A percentile compares a stretch with the other conserved stretches of the same genome.
These are phyloP conservation scores for Aspergillus sp. DNA, from an alignment of 2,329 filamentous ascomycete genomes.

Conservation along the genomic window DNA sequence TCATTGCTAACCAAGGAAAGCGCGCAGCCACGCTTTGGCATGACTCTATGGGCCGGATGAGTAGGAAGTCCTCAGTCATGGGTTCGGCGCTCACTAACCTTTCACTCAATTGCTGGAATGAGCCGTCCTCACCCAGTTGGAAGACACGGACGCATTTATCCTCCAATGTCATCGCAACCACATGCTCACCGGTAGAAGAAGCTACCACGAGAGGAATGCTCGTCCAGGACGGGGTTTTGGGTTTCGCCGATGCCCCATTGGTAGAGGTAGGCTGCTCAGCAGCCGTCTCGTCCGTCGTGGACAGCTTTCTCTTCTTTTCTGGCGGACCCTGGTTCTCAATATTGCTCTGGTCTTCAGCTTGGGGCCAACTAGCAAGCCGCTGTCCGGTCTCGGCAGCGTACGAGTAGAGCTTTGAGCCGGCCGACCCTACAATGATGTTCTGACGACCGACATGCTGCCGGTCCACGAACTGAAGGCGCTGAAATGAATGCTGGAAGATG, in stretches of 20 bases:
- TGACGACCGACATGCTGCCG: constrained; percentile 21
- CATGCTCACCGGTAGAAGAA: constrained; percentile 63
- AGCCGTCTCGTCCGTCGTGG: constrained; percentile 24
- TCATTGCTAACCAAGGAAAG: constrained; percentile 69
- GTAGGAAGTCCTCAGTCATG: not conserved
- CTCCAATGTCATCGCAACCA: constrained; percentile 80
- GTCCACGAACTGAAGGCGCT: constrained; percentile 53
- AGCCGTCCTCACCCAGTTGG: constrained; percentile 60
- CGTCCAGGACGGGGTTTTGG: constrained; percentile 41
- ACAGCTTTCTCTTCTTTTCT: constrained; percentile 46
- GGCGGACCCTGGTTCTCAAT: constrained; percentile 37
- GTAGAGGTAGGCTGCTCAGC: constrained; percentile 12
- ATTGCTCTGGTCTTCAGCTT: constrained; percentile 25
- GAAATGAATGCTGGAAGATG: constrained; percentile 57
- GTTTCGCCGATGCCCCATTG: constrained; percentile 19
- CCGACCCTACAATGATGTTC: constrained; percentile 68
- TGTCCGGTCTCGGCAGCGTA: constrained; percentile 61
- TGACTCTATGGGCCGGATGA: constrained; percentile 54
- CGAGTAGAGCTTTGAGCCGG: constrained; percentile 69
- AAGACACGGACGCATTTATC: constrained; percentile 91
- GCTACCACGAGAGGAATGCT: constrained; percentile 69
- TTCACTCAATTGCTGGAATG: constrained; percentile 66
- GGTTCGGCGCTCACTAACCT: constrained; percentile 53
- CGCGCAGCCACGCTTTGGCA: constrained; percentile 87
- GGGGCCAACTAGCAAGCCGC: constrained; percentile 62